Evolutionary conservation across 1,284 basidiomycete species (phyloP), one percentile per base, ranked within the genome.

Genomic region (Psilocybe mexicana): DNA sequence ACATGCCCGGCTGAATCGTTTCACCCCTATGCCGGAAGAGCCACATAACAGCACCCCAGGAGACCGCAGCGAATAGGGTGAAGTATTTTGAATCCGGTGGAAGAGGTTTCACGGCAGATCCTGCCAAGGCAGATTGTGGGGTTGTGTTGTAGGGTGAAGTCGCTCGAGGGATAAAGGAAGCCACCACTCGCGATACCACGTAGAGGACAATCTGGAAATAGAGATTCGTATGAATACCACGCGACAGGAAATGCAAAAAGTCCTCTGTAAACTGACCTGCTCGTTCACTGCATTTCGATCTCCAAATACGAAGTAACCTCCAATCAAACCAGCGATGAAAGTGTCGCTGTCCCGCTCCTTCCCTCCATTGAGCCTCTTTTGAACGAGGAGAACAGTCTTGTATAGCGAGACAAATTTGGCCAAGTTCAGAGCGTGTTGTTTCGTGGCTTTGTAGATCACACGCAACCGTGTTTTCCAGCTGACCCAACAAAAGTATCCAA

Each of bases 41-140:
- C 85, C 92, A 99, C 96, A 99, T 98, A 48, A 97, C 94, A n/a
- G 88, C 81, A 40, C 94, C 96, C 96, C 96, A 99, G 38, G 90
- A 86, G 33, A 98, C 64, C 0, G 96, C 93, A 2, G 96, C 93
- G 67, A 98, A 95, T 35, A 92, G 70, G 2, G 92, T 87, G 75
- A 98, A 98, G 68, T 93, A 87, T 26, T 82, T 79, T 43, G 89
- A 79, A 67, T 95, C 84, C 2, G 94, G 93, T 3, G 94, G 93
- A 45, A 93, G 72, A 2, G 93, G 90, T 66, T 83, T 85, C 30
- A 81, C 81, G 4, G 74, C 65, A 6, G 80, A 75, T 28, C 75
- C 70, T 40, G 77, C 72, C 12, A 75, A 64, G 33, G 75, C 65
- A 6, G 72, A 68, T 57, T 71, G 65, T 33, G 73, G 58, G 43